Evolutionary conservation across 495 filamentous ascomycete genomes (phyloP), one percentile per base, ranked within the genome.

Genomic region (Penicillium pulvis): DNA sequence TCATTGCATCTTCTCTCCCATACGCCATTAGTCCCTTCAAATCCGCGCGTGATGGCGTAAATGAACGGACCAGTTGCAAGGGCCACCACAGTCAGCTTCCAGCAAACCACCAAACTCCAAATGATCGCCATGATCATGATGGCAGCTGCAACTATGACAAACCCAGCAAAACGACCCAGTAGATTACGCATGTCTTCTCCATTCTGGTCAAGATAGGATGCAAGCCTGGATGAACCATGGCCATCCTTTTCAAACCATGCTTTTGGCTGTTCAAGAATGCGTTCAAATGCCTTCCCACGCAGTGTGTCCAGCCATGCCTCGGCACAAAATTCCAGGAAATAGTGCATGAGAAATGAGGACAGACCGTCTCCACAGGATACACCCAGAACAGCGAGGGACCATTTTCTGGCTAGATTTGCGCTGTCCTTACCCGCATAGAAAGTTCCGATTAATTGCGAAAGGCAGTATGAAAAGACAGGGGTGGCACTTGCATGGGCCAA

Each of bases 131-230:
- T 82, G 1, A 75, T 36, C 16, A 88, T 81, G 79, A 94, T 91
- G 10, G 81, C 53, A 6, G 77, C 64, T 5, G 87, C 84, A 6
- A 90, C 83, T 14, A 92, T 81, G 0, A 88, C 67, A 43, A 86
- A 84, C 4, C 85, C 88, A 6, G 85, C 83, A 65, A 95, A 97
- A 42, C 89, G 83, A 10, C 90, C 88, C 2, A 96, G 74, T 0
- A 98, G 68, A 57, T 91, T 90, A 4, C 88, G 81, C 82, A 93
- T 93, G 64, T 96, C 90, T 71, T 98, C 94, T 2, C 86, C 90
- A 64, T 93, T 88, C 49, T 90, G 82, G 63, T 94, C 90, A 4
- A 97, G 81, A 51, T 83, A 89, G 53, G 89, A 83, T 0, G 77
- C 83, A 16, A 98, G 79, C 31, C 79, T 74, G 6, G 76, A 71